These are phyloP conservation scores for Tricholomella constricta DNA, from an alignment of 768 basidiomycete genomes.

Conservation along the genomic window DNA sequence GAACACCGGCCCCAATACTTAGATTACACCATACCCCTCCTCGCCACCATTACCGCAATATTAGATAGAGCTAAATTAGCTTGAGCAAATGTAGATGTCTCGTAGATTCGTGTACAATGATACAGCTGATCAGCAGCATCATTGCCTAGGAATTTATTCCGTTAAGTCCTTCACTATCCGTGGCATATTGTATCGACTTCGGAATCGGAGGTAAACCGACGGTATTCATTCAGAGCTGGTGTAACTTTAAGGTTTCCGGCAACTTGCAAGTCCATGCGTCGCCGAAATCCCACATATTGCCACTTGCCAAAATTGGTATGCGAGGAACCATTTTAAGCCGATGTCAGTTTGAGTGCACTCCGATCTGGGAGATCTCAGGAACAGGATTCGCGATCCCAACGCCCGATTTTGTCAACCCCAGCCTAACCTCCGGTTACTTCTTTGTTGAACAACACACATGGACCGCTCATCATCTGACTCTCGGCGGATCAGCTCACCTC, in stretches of 20 bases:
- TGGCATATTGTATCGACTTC: not conserved
- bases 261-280: slow-evolving; percentile 7
- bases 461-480: slow-evolving; percentile 16
- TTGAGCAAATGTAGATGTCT: slow-evolving; percentile 3
- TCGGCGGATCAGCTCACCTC: slow-evolving; percentile 15
- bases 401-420: slow-evolving; percentile 16
- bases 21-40: slow-evolving; percentile 3
- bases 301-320: slow-evolving; percentile 7
- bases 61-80: slow-evolving; percentile 1
- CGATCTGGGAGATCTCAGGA: slow-evolving; percentile 17
- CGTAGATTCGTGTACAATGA: not conserved
- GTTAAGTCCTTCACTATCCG: too few relatives aligned
- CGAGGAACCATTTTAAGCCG: slow-evolving; percentile 8
- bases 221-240: too few relatives aligned
- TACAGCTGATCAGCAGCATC: not conserved
- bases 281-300: slow-evolving; percentile 7
- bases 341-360: not conserved
- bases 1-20: slow-evolving; percentile 5
- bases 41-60: not conserved
- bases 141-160: too few relatives aligned
- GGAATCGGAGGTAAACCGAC: slow-evolving; percentile 11
- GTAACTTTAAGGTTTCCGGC: not conserved
- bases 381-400: slow-evolving; percentile 20
- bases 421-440: slow-evolving; percentile 16
- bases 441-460: slow-evolving; percentile 11